A percentile compares a stretch with the other conserved stretches of the same genome.
Conservation (phyloP, 768 basidiomycete species). For the Leccinum boreale region DNA sequence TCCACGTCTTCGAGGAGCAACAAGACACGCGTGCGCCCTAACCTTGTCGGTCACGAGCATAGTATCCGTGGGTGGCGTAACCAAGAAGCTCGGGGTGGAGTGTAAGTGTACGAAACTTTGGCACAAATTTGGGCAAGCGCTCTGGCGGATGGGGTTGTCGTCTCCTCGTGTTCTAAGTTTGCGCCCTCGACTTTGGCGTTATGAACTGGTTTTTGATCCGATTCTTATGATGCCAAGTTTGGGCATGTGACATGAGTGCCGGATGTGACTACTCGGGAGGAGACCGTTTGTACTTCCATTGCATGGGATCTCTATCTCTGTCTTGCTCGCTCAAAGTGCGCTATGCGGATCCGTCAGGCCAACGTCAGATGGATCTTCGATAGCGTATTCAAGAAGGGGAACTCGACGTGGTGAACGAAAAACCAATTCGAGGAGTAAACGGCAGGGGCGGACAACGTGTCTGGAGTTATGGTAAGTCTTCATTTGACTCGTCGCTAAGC, state of each 20-base stretch:
- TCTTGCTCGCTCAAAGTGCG: conserved; percentile 11
- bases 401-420: not conserved
- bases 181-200: conserved; percentile 4
- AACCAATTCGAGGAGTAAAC: not conserved
- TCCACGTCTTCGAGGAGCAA: not conserved
- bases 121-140: not conserved
- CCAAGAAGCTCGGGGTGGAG: not conserved
- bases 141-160: not conserved
- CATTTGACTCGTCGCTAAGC: conserved; percentile 9
- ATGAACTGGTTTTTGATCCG: conserved; percentile 7
- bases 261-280: not conserved
- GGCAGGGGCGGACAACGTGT: conserved; percentile 15
- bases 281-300: not conserved
- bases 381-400: not conserved
- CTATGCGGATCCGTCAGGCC: not conserved
- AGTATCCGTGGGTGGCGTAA: not conserved
- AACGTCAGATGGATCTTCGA: not conserved
- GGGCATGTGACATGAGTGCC: not conserved
- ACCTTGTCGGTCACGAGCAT: not conserved
- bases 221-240: not conserved
- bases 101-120: conserved; percentile 6
- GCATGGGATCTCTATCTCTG: not conserved
- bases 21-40: not conserved
- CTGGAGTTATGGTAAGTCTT: not conserved
- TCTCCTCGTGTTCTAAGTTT: conserved; percentile 1